phyloP scores from a whole-genome alignment of 73 alveolate genomes.

The Paramecium primaurelia region DNA sequence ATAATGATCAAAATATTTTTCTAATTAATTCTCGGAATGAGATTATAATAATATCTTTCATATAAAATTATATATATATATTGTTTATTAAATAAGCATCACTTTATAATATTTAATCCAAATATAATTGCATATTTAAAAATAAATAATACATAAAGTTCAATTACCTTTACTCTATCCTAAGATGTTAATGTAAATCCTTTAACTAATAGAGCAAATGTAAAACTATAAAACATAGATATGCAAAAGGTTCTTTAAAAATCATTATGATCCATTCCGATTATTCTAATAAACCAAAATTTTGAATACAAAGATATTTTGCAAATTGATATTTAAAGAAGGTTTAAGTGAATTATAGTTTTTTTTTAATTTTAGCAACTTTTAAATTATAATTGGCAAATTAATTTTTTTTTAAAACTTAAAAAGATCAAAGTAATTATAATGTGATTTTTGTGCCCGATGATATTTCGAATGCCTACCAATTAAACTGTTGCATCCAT shows the following conservation, averaged over 20 bases:
- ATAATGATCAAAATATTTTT: neutral
- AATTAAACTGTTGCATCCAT: neutral
- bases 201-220: neutral
- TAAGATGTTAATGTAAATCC: neutral
- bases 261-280: neutral
- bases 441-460: neutral
- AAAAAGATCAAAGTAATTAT: neutral
- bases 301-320: neutral
- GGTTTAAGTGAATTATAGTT: neutral
- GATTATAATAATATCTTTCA: too few species aligned
- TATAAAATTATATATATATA: too few species aligned
- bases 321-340: neutral
- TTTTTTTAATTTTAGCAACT: neutral
- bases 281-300: neutral
- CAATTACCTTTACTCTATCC: neutral
- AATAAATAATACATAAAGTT: neutral
- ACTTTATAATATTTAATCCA: neutral
- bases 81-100: neutral
- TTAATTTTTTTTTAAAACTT: neutral
- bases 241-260: neutral
- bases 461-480: slow-evolving; percentile 45
- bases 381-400: neutral
- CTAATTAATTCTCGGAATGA: neutral
- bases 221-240: neutral
- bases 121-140: neutral